These are phyloP conservation scores for Lecanicillium sp. DNA, from an alignment of 2,329 filamentous ascomycete genomes.

Conservation along the genomic window DNA sequence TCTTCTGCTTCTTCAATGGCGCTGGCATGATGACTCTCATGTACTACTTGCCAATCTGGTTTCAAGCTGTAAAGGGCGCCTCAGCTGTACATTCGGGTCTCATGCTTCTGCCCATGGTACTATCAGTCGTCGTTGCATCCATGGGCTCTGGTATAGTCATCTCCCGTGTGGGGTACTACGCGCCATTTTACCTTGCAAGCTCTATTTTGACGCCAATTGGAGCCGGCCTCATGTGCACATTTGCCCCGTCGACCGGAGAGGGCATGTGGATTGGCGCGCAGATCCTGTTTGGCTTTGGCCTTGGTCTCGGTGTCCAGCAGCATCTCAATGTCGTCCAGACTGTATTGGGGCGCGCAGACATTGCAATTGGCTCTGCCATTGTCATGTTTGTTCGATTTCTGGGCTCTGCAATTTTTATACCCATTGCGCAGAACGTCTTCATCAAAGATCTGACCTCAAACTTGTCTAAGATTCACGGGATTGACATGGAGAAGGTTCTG, in stretches of 20 bases:
- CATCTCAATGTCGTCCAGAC: conserved; percentile 35
- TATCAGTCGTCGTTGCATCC: conserved; percentile 24
- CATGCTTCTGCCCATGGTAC: conserved; percentile 27
- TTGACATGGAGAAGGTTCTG: conserved; percentile 24
- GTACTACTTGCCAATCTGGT: conserved; percentile 30
- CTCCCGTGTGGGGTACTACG: conserved; percentile 29
- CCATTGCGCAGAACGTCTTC: conserved; percentile 41
- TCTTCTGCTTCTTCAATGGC: conserved; percentile 17
- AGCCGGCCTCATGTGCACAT: conserved; percentile 33
- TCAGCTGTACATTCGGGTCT: conserved; percentile 27
- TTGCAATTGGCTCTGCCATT: conserved; percentile 34
- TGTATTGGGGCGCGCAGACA: conserved; percentile 32
- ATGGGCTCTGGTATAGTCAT: conserved; percentile 23
- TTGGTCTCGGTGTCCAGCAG: conserved; percentile 34
- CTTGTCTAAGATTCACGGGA: conserved; percentile 25
- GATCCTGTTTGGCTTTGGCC: conserved; percentile 32
- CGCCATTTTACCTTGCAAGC: conserved; percentile 26
- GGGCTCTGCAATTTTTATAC: conserved; percentile 37
- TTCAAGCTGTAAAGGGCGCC: conserved; percentile 28
- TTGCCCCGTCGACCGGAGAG: conserved; percentile 19
- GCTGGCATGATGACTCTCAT: conserved; percentile 24
- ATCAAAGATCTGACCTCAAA: conserved; percentile 35
- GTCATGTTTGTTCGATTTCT: conserved; percentile 33
- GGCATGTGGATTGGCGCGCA: conserved; percentile 37
- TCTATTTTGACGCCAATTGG: conserved; percentile 25